Percentiles rank a stretch among this genome's conserved stretches.
These are phyloP conservation scores for Erythrobasidium hasegawianum DNA, from an alignment of 1,284 basidiomycete genomes.

Conservation along the genomic window DNA sequence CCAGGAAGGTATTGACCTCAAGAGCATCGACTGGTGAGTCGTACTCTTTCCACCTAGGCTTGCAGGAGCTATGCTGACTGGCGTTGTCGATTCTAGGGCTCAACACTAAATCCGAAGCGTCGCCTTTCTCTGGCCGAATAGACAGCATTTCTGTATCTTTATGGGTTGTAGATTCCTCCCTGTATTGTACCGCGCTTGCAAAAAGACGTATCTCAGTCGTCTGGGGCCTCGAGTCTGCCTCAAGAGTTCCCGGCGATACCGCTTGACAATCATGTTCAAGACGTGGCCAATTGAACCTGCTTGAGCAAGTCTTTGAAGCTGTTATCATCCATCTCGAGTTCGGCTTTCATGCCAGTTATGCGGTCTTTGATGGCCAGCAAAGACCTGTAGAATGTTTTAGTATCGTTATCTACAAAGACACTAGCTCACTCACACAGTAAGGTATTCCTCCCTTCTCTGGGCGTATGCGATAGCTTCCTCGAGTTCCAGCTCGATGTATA, in stretches of 20 bases:
- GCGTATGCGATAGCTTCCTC: conserved; percentile 23
- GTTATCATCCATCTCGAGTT: conserved; percentile 24
- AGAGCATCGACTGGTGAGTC: conserved; percentile 74
- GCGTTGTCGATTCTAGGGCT: neutral
- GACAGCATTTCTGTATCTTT: too few species aligned
- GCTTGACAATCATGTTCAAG: too few species aligned
- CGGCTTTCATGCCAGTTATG: conserved; percentile 17
- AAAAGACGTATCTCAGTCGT: too few species aligned
- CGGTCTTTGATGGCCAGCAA: conserved; percentile 9
- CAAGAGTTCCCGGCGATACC: too few species aligned
- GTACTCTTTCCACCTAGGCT: too few species aligned
- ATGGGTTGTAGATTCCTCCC: too few species aligned
- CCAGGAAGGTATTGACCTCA: conserved; percentile 93
- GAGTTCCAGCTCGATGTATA: conserved; percentile 27
- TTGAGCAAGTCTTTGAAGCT: conserved; percentile 17
- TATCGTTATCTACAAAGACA: too few species aligned
- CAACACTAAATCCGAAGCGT: neutral
- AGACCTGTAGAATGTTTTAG: neutral
- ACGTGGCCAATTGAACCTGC: neutral
- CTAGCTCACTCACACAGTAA: conserved; percentile 23
- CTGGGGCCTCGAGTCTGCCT: too few species aligned
- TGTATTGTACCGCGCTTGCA: too few species aligned
- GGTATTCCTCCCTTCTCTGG: conserved; percentile 23
- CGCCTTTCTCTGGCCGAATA: too few species aligned
- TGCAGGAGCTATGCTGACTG: too few species aligned